These are phyloP conservation scores for Salix brachista DNA, from an alignment of 345 rosid species.

Conservation along the genomic window DNA sequence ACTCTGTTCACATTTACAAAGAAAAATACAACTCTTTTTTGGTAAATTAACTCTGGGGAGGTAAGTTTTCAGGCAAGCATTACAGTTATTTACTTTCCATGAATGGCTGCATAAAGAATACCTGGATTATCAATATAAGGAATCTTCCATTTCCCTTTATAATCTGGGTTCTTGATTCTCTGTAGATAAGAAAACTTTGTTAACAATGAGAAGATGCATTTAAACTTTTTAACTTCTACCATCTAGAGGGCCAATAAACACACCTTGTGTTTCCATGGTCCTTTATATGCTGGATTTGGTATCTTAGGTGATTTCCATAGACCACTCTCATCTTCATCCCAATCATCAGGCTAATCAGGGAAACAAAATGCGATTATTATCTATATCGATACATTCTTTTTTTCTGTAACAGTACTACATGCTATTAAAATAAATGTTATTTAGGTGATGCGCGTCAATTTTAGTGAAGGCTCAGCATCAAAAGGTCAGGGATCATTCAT, in stretches of 20 bases:
- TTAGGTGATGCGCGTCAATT: not conserved
- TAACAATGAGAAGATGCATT: not conserved
- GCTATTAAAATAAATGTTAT: not conserved
- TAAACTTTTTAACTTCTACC: not conserved
- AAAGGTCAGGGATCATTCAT: not conserved
- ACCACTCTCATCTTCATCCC: constrained; percentile 50
- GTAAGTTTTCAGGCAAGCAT: not conserved
- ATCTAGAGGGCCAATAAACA: not conserved
- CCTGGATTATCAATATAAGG: constrained; percentile 97
- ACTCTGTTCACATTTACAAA: constrained; percentile 40
- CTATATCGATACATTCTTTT: not conserved
- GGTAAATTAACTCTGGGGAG: not conserved
- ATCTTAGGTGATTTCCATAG: constrained; percentile 40
- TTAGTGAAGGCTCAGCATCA: not conserved
- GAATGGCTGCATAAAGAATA: constrained; percentile 11
- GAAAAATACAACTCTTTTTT: not conserved
- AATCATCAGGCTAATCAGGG: constrained; percentile 33
- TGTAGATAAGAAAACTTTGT: constrained; percentile 15
- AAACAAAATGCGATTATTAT: constrained; percentile 1
- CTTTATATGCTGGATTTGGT: constrained; percentile 47
- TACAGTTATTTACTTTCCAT: not conserved
- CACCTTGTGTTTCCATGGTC: constrained; percentile 45
- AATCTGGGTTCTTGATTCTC: constrained; percentile 90
- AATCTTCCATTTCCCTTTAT: constrained; percentile 88
- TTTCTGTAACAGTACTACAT: not conserved